phyloP scores from a whole-genome alignment of 139 green algal genomes.

The Coelastrella sp. region DNA sequence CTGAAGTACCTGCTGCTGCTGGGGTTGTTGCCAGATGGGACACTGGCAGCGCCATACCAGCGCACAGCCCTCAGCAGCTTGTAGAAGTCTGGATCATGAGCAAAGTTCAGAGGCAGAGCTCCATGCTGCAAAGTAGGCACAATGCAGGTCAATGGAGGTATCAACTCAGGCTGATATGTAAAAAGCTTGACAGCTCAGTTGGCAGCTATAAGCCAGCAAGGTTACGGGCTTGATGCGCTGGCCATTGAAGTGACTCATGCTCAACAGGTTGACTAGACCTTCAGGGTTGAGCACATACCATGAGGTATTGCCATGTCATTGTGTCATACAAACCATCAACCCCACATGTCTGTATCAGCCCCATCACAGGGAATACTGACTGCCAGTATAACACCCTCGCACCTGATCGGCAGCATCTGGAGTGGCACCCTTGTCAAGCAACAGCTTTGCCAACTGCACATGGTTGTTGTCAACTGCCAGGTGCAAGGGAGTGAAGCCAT shows the following conservation, averaged over 20 bases:
- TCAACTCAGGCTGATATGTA: too few relatives aligned
- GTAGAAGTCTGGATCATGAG: constrained; percentile 42
- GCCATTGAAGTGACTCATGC: too few relatives aligned
- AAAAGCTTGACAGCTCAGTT: too few relatives aligned
- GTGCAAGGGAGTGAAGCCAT: constrained; percentile 41
- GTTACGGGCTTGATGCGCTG: too few relatives aligned
- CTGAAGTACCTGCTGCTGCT: constrained; percentile 12
- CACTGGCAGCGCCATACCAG: constrained; percentile 34
- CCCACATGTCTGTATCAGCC: too few relatives aligned
- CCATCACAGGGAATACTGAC: too few relatives aligned
- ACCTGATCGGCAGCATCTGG: constrained; percentile 1
- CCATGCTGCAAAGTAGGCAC: not conserved
- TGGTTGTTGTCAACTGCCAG: constrained; percentile 40
- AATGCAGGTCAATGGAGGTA: not conserved
- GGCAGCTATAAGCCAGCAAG: too few relatives aligned
- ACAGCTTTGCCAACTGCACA: constrained; percentile 25
- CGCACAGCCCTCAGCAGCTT: constrained; percentile 41
- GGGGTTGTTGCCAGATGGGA: constrained; percentile 33
- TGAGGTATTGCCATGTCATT: too few relatives aligned
- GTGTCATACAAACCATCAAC: too few relatives aligned
- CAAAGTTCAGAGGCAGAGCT: constrained; percentile 25
- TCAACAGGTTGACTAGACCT: too few relatives aligned
- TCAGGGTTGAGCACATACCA: too few relatives aligned
- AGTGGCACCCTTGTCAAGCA: constrained; percentile 38
- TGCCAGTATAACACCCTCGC: not conserved